Conservation (phyloP, 148 eudicot genomes). For the Fagopyrum homotropicum region DNA sequence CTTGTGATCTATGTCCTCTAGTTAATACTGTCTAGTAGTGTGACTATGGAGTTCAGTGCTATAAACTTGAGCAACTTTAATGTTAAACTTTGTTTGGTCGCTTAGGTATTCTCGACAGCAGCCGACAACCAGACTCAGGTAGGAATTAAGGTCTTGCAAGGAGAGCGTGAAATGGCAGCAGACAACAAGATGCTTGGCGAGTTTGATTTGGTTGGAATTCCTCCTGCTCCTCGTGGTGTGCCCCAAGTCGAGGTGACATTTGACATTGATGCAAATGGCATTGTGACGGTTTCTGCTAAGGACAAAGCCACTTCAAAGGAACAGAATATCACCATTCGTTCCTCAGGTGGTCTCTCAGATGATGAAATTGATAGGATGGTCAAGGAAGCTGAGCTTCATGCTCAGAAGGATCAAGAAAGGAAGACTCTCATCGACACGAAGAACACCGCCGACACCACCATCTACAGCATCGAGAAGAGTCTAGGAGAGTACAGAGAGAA, state of each 20-base stretch:
- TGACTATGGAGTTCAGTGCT: not conserved
- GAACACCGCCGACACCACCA: conserved; percentile 80
- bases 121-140: conserved; percentile 99
- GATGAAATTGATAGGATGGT: conserved; percentile 87
- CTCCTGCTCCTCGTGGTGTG: conserved; percentile 95
- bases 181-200: conserved; percentile 89
- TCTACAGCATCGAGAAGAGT: conserved; percentile 86
- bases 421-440: conserved; percentile 66
- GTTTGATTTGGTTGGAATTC: conserved; percentile 88
- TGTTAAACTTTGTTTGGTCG: not conserved
- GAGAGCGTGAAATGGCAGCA: conserved; percentile 93
- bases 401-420: conserved; percentile 80
- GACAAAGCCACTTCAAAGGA: conserved; percentile 85
- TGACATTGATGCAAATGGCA: conserved; percentile 95
- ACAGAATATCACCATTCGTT: conserved; percentile 86
- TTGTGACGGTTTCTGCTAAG: conserved; percentile 89
- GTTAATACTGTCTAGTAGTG: not conserved
- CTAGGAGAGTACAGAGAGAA: conserved; percentile 75
- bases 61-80: not conserved
- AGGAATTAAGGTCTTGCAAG: conserved; percentile 89
- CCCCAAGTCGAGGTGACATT: conserved; percentile 97
- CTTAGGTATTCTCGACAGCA: conserved; percentile 89
- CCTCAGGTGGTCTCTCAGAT: conserved; percentile 88
- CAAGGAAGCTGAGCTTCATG: conserved; percentile 79
- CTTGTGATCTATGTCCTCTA: not conserved